A percentile compares a stretch with the other conserved stretches of the same genome.
Evolutionary conservation across 257 asterid species (phyloP).

Genomic region (Plectranthus barbatus): DNA sequence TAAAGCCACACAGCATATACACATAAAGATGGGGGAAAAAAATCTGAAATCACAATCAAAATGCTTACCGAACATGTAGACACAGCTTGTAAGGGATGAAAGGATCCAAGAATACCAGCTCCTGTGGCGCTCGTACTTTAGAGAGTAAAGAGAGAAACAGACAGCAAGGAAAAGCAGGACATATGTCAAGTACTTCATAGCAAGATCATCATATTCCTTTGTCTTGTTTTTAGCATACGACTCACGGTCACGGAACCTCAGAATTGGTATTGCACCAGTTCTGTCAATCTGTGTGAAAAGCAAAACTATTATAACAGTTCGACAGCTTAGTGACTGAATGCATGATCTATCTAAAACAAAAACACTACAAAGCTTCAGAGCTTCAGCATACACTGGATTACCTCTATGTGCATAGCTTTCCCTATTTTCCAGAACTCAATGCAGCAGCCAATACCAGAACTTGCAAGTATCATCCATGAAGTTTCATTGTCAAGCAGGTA

Average conservation of each 20-base stretch:
- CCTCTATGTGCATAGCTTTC: conserved; percentile 99
- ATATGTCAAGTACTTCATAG: conserved; percentile 95
- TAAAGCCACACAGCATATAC: neutral
- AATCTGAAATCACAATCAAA: conserved; percentile 13
- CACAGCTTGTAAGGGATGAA: conserved; percentile 93
- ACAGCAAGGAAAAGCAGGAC: conserved; percentile 71
- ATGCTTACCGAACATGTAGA: conserved; percentile 91
- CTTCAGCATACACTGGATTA: conserved; percentile 12
- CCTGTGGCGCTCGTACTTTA: conserved; percentile 88
- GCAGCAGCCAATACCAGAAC: conserved; percentile 97
- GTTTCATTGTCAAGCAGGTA: conserved; percentile 96
- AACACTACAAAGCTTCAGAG: neutral
- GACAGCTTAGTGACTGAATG: neutral
- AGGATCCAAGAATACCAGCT: conserved; percentile 99
- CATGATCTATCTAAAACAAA: neutral
- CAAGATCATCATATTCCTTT: conserved; percentile 94
- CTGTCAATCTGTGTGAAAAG: conserved; percentile 63
- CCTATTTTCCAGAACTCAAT: conserved; percentile 99
- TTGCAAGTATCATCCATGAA: conserved; percentile 99
- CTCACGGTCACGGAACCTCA: conserved; percentile 92
- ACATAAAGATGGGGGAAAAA: neutral
- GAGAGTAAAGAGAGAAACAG: conserved; percentile 77
- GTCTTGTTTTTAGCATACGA: conserved; percentile 94
- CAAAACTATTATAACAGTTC: neutral
- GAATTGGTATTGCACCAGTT: conserved; percentile 81